Conservation (phyloP, 1,284 basidiomycete species). For the Leccinum holopus region DNA sequence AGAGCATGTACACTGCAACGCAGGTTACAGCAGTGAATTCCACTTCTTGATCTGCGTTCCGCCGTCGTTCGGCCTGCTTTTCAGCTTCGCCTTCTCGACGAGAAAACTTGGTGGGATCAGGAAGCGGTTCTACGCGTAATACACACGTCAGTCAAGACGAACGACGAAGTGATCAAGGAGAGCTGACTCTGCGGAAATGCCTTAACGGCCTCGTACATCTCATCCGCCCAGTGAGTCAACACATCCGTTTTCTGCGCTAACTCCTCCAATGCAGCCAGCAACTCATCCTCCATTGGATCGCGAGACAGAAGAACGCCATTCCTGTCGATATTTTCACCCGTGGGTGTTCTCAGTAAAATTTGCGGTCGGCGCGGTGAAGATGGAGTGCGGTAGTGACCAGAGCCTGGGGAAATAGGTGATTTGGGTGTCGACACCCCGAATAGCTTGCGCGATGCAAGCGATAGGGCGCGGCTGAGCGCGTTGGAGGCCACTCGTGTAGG, state of each 20-base stretch:
- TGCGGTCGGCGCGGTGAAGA: slow-evolving; percentile 54
- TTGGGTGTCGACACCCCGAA: slow-evolving; percentile 63
- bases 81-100: slow-evolving; percentile 72
- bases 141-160: slow-evolving; percentile 4
- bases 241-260: slow-evolving; percentile 95
- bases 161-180: slow-evolving; percentile 4
- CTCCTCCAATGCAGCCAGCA: slow-evolving; percentile 79
- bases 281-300: slow-evolving; percentile 81
- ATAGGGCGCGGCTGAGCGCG: slow-evolving; percentile 83
- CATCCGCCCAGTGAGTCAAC: slow-evolving; percentile 89
- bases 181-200: slow-evolving; percentile 72
- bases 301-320: slow-evolving; percentile 33
- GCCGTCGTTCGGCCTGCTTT: slow-evolving; percentile 60
- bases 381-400: slow-evolving; percentile 38
- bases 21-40: slow-evolving; percentile 81
- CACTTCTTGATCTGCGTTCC: slow-evolving; percentile 69
- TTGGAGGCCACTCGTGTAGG: slow-evolving; percentile 66
- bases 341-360: slow-evolving; percentile 41
- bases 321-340: slow-evolving; percentile 37
- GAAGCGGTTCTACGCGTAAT: slow-evolving; percentile 57
- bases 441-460: slow-evolving; percentile 86
- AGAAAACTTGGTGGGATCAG: slow-evolving; percentile 69
- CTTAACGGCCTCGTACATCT: slow-evolving; percentile 83
- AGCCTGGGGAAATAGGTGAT: slow-evolving; percentile 38
- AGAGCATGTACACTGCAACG: slow-evolving; percentile 89